Evolutionary conservation across 108 stramenopile genomes (phyloP).

Genomic region (Bacterosira constricta): DNA sequence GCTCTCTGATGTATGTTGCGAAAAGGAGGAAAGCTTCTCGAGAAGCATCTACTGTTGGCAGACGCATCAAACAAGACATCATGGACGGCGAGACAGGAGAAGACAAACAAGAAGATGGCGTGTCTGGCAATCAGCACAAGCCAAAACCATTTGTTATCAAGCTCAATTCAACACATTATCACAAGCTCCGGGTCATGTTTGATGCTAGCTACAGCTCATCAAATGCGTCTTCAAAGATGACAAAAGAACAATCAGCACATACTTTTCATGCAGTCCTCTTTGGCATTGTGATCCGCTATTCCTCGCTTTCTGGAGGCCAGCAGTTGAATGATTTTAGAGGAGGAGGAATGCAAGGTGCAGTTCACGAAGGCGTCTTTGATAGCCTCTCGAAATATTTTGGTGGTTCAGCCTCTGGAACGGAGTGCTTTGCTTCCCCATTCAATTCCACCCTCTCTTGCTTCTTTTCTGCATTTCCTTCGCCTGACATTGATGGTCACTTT

Average conservation of each 20-base stretch:
- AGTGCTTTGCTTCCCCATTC: slow-evolving; percentile 81
- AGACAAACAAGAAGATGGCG: background rate
- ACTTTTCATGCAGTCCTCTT: slow-evolving; percentile 68
- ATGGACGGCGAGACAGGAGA: background rate
- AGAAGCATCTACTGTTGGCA: slow-evolving; percentile 2
- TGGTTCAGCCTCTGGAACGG: slow-evolving; percentile 23
- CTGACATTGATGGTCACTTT: slow-evolving; percentile 80
- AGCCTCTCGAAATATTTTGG: slow-evolving; percentile 48
- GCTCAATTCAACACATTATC: slow-evolving; percentile 62
- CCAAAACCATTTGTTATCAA: slow-evolving; percentile 67
- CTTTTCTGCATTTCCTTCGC: slow-evolving; percentile 64
- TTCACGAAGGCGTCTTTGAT: slow-evolving; percentile 68
- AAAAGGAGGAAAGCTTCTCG: slow-evolving; percentile 28
- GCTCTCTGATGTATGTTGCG: slow-evolving; percentile 51
- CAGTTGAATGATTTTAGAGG: slow-evolving; percentile 66
- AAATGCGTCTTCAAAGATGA: background rate
- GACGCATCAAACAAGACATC: slow-evolving; percentile 7
- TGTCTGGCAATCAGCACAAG: slow-evolving; percentile 29
- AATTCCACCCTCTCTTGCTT: slow-evolving; percentile 51
- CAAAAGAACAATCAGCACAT: slow-evolving; percentile 27
- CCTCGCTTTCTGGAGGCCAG: slow-evolving; percentile 72
- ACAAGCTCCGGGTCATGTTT: slow-evolving; percentile 62
- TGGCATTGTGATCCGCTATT: slow-evolving; percentile 65
- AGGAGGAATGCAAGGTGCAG: slow-evolving; percentile 85
- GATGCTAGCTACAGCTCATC: slow-evolving; percentile 29